These are phyloP conservation scores for Chaetomiaceae sp. DNA, from an alignment of 2,329 filamentous ascomycete species.

Conservation along the genomic window DNA sequence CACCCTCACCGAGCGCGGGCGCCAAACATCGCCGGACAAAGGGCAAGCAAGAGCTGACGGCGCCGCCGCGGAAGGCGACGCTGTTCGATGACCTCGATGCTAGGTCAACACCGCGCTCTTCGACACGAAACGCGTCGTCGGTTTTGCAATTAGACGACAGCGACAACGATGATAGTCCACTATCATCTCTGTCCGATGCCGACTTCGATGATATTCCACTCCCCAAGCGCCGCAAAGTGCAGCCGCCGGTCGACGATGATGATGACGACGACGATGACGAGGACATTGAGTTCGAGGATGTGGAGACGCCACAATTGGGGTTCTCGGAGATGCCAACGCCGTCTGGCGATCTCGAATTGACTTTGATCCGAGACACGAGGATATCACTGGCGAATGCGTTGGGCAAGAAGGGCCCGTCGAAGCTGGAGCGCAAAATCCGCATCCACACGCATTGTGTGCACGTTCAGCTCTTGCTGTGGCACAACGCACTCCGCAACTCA, in stretches of 20 bases:
- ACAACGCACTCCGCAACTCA: conserved; percentile 77
- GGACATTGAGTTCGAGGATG: conserved; percentile 58
- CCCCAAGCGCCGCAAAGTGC: conserved; percentile 18
- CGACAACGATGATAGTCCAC: conserved; percentile 37
- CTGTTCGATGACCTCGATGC: conserved; percentile 58
- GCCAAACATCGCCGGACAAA: conserved; percentile 22
- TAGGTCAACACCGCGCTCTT: conserved; percentile 37
- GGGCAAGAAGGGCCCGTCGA: conserved; percentile 78
- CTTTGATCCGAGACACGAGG: conserved; percentile 52
- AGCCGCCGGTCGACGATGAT: conserved; percentile 32
- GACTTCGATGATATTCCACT: conserved; percentile 49
- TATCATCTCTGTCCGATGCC: conserved; percentile 50
- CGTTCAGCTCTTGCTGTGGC: conserved; percentile 80
- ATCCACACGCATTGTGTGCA: conserved; percentile 80
- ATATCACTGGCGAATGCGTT: conserved; percentile 56
- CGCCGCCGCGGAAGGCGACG: conserved; percentile 45
- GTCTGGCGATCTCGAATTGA: conserved; percentile 67
- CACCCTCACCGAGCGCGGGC: conserved; percentile 36
- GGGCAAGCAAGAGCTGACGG: conserved; percentile 22
- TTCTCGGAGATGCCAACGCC: conserved; percentile 42
- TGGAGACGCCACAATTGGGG: conserved; percentile 35
- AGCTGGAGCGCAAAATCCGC: conserved; percentile 73
- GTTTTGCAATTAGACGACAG: conserved; percentile 38
- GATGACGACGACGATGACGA: conserved; percentile 51
- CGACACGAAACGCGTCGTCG: conserved; percentile 36